These are phyloP conservation scores for Lagenidium sp. DNA, from an alignment of 352 stramenopile genomes.

Conservation along the genomic window DNA sequence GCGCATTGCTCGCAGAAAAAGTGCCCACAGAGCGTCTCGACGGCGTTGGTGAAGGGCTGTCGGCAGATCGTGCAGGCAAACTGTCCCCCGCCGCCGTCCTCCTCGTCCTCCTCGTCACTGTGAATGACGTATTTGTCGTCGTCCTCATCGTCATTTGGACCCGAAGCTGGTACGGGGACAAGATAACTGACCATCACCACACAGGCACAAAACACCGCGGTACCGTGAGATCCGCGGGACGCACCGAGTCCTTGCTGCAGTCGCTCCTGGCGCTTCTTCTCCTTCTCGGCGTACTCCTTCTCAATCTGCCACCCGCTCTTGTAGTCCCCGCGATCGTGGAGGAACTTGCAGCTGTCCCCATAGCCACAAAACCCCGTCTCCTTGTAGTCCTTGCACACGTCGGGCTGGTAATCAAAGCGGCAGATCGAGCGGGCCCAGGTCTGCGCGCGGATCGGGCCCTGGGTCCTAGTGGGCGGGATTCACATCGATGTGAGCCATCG, in stretches of 20 bases:
- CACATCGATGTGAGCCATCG: too few species aligned
- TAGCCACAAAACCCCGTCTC: slow-evolving; percentile 99
- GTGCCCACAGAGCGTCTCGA: slow-evolving; percentile 94
- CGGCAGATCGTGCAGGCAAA: slow-evolving; percentile 97
- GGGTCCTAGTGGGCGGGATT: too few species aligned
- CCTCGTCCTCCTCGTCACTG: slow-evolving; percentile 40
- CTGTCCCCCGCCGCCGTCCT: slow-evolving; percentile 21
- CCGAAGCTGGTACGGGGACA: too few species aligned
- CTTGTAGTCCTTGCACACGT: slow-evolving; percentile 99
- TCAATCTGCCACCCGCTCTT: slow-evolving; percentile 98
- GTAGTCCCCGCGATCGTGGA: slow-evolving; percentile 98
- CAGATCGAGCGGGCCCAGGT: slow-evolving; percentile 92
- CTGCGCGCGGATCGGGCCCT: slow-evolving; percentile 92
- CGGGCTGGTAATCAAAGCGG: slow-evolving; percentile 96
- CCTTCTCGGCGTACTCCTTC: slow-evolving; percentile 90
- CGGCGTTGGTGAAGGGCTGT: slow-evolving; percentile 87
- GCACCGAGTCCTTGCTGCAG: slow-evolving; percentile 37
- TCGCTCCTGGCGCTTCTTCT: slow-evolving; percentile 83
- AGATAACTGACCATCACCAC: too few species aligned
- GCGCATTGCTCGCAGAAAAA: slow-evolving; percentile 96
- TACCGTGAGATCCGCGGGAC: slow-evolving; percentile 14
- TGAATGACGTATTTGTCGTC: slow-evolving; percentile 55
- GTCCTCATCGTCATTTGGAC: slow-evolving; percentile 52
- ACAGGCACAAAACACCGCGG: too few species aligned
- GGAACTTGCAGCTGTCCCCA: slow-evolving; percentile 95